Conservation (phyloP, 2,329 filamentous ascomycete genomes). For the Talaromyces sp. region DNA sequence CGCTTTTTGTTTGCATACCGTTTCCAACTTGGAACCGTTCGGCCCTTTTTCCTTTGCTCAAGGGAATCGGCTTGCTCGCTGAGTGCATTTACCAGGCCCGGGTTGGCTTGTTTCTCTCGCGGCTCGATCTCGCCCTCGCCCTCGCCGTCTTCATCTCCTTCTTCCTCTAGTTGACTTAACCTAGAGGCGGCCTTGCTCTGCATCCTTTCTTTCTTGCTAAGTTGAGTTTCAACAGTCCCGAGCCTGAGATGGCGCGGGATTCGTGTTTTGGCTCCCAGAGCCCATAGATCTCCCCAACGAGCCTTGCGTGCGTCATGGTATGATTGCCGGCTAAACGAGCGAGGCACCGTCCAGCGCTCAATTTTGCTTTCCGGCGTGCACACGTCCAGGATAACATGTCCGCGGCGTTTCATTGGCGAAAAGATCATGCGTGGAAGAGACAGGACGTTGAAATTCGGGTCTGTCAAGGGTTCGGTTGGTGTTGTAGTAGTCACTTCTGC, state of each 20-base stretch:
- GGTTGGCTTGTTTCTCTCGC: not conserved
- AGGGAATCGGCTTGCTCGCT: constrained; percentile 13
- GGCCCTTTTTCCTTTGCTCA: constrained; percentile 27
- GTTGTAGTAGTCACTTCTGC: constrained; percentile 1
- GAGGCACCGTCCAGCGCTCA: constrained; percentile 90
- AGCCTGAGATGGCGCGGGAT: constrained; percentile 58
- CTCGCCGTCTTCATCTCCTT: not conserved
- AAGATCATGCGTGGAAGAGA: constrained; percentile 74
- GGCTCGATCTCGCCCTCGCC: not conserved
- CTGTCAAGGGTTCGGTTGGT: constrained; percentile 6
- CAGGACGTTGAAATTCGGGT: constrained; percentile 48
- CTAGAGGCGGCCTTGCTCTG: constrained; percentile 32
- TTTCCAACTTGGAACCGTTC: constrained; percentile 38
- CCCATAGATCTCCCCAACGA: constrained; percentile 91
- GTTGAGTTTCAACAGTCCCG: constrained; percentile 44
- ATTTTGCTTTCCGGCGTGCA: constrained; percentile 82
- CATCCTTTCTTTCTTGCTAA: constrained; percentile 35
- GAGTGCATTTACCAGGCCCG: constrained; percentile 5
- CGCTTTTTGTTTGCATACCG: constrained; percentile 42
- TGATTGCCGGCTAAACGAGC: constrained; percentile 72
- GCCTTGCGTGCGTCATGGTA: constrained; percentile 92
- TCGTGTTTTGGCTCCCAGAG: constrained; percentile 85
- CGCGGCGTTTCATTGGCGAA: constrained; percentile 77
- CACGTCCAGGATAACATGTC: constrained; percentile 83
- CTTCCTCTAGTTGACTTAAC: constrained; percentile 18